These are phyloP conservation scores for Capsella rubella DNA, from an alignment of 441 rosid species.

Conservation along the genomic window DNA sequence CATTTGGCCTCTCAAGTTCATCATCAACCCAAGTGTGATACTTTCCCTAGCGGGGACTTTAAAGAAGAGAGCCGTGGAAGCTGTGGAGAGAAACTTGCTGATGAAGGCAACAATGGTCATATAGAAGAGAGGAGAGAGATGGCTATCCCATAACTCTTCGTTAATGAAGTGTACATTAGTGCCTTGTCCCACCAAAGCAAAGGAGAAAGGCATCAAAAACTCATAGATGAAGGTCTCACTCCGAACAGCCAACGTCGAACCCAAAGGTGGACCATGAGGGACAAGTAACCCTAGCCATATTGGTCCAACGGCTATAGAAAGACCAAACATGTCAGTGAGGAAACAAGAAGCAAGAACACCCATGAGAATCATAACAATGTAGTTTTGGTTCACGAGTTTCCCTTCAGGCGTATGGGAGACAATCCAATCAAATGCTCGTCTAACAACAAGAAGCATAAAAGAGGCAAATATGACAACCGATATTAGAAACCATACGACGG, in stretches of 20 bases:
- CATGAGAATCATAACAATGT: constrained; percentile 52
- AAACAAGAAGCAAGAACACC: constrained; percentile 53
- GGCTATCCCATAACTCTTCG: constrained; percentile 47
- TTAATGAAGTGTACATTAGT: constrained; percentile 52
- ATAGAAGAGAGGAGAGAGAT: constrained; percentile 51
- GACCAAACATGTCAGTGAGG: constrained; percentile 64
- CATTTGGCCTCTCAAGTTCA: constrained; percentile 73
- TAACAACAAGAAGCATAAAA: constrained; percentile 44
- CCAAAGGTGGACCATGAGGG: constrained; percentile 74
- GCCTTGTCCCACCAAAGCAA: constrained; percentile 55
- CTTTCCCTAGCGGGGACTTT: constrained; percentile 60
- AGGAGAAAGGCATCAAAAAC: constrained; percentile 64
- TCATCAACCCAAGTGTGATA: constrained; percentile 62
- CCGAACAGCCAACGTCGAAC: constrained; percentile 58
- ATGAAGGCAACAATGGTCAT: constrained; percentile 48
- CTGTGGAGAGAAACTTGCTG: constrained; percentile 47
- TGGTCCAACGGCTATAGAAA: constrained; percentile 61
- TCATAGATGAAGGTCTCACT: constrained; percentile 62
- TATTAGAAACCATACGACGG: constrained; percentile 46
- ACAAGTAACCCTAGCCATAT: constrained; percentile 63
- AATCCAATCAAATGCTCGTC: constrained; percentile 52
- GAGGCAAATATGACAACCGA: constrained; percentile 34
- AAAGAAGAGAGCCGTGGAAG: constrained; percentile 44
- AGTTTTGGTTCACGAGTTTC: constrained; percentile 52
- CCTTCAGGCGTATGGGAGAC: constrained; percentile 62